Conservation (phyloP, 1,284 basidiomycete genomes). For the Austroboletus novae-zelandiae region DNA sequence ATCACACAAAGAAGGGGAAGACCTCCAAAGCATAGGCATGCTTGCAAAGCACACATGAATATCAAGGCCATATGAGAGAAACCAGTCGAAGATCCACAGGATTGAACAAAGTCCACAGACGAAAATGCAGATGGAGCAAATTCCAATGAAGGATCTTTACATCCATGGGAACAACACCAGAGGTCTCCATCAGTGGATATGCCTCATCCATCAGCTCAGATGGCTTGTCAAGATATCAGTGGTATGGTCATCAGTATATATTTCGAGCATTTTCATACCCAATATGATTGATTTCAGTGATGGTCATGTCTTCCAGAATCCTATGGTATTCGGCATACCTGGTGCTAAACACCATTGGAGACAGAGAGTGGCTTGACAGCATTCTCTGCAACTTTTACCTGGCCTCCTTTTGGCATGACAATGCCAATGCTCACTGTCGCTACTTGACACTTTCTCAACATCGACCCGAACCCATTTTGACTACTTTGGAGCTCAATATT, state of each 20-base stretch:
- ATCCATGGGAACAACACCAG: not conserved
- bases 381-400: not conserved
- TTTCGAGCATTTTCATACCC: not conserved
- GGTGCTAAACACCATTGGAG: not conserved
- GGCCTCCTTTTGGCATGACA: not conserved
- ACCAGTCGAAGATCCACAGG: not conserved
- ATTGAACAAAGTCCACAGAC: no score
- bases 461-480: not conserved
- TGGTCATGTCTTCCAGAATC: not conserved
- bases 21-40: not conserved
- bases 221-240: not conserved
- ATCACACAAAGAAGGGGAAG: not conserved
- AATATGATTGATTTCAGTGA: not conserved
- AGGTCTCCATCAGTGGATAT: not conserved
- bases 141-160: no score
- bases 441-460: not conserved
- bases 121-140: no score
- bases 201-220: not conserved
- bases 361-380: not conserved
- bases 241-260: not conserved
- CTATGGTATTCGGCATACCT: not conserved
- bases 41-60: not conserved
- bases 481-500: not conserved
- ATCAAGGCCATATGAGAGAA: not conserved
- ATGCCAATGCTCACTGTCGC: not conserved